phyloP scores from a whole-genome alignment of 108 stramenopile species.

The Thalassiosira profunda region DNA sequence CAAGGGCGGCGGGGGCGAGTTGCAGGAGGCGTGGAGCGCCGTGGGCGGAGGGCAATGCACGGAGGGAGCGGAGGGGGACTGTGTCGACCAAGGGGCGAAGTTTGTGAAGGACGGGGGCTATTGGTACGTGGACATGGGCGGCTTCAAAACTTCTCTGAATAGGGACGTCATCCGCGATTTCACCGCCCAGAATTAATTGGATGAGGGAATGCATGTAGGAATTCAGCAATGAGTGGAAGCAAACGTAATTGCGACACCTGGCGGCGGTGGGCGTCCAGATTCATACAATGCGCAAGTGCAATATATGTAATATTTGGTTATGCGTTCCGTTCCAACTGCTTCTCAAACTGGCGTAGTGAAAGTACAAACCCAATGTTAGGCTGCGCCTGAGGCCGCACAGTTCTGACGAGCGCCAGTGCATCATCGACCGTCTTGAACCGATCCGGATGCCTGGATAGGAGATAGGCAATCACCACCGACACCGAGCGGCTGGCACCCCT shows the following conservation, averaged over 20 bases:
- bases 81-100: neutral
- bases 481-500: slow-evolving; percentile 44
- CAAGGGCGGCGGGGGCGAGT: slow-evolving; percentile 2
- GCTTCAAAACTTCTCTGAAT: neutral
- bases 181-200: neutral
- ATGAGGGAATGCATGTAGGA: neutral
- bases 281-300: neutral
- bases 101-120: neutral
- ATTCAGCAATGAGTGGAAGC: neutral
- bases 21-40: slow-evolving; percentile 9
- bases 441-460: slow-evolving; percentile 26
- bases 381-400: slow-evolving; percentile 15
- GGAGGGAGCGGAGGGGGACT: neutral
- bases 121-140: slow-evolving; percentile 7
- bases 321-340: neutral
- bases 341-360: slow-evolving; percentile 17
- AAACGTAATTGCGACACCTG: neutral
- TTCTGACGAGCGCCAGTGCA: slow-evolving; percentile 27
- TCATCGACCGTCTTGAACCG: slow-evolving; percentile 26
- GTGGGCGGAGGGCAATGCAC: neutral
- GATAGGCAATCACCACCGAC: slow-evolving; percentile 36
- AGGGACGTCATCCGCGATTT: slow-evolving; percentile 1
- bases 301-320: neutral
- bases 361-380: slow-evolving; percentile 42
- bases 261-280: neutral